Percentiles rank a stretch among this genome's conserved stretches.
Evolutionary conservation across 2,329 filamentous ascomycete species (phyloP).

Genomic region (Lasiodiplodia hormozganensis): DNA sequence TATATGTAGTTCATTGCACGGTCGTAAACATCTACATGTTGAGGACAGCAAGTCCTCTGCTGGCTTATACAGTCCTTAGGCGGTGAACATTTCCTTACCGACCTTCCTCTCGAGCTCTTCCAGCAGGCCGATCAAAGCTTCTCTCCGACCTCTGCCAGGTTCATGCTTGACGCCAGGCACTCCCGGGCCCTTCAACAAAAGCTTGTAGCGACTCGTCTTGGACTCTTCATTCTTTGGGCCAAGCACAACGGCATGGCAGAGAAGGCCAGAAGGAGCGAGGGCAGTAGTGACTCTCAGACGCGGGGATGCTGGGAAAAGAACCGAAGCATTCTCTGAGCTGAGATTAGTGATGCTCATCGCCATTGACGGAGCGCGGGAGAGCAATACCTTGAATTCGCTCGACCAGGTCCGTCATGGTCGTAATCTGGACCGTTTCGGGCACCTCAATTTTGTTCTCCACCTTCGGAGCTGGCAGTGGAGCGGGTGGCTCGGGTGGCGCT

Average conservation of each 20-base stretch:
- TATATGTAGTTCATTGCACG: not conserved
- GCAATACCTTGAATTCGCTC: slow-evolving; percentile 25
- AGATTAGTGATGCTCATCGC: not conserved
- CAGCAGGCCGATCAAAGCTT: slow-evolving; percentile 26
- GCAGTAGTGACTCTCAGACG: slow-evolving; percentile 27
- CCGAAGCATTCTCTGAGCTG: slow-evolving; percentile 19
- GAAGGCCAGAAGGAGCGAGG: slow-evolving; percentile 15
- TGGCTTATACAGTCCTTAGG: not conserved
- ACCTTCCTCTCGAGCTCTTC: slow-evolving; percentile 27
- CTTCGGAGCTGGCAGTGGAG: slow-evolving; percentile 10
- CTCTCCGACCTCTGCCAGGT: slow-evolving; percentile 5
- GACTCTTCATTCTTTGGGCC: slow-evolving; percentile 29
- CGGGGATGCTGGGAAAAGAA: slow-evolving; percentile 16
- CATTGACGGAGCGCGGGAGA: too few relatives aligned
- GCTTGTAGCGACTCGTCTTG: slow-evolving; percentile 22
- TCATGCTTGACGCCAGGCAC: slow-evolving; percentile 9
- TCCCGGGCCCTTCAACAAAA: slow-evolving; percentile 25
- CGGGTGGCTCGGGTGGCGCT: slow-evolving; percentile 14
- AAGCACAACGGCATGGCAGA: slow-evolving; percentile 26
- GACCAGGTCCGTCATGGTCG: slow-evolving; percentile 25
- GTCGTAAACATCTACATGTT: not conserved
- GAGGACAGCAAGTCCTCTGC: not conserved
- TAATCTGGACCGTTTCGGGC: slow-evolving; percentile 19
- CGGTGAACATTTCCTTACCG: slow-evolving; percentile 24
- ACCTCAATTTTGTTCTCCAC: slow-evolving; percentile 29